Base-by-base conservation (phyloP, 2,329 filamentous ascomycete species). In the Colletotrichum ledebouriae region DNA sequence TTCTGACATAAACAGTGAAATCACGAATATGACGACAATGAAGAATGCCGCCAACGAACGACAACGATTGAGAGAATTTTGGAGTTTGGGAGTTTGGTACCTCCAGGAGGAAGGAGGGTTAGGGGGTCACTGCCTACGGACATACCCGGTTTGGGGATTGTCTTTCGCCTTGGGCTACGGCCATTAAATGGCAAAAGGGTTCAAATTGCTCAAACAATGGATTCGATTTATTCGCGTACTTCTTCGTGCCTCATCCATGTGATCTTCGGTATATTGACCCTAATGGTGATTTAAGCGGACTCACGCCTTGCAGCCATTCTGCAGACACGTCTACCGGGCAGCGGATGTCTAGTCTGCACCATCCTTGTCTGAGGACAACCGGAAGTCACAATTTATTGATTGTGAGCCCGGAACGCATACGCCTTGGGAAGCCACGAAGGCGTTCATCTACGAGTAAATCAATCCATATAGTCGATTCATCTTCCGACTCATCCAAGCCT, bases 101-200 rank as follows among this genome's bases (percentile, higher is more conserved):
- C 29, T 29, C 29, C 9, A 2, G 6, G 2, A 9, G 37, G 37
- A 15, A 6, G 37, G 37, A 39, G 37, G 37, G 42, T 33, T 17
- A 2, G 55, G 49, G 22, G 65, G 66, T 69, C 56, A 25, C 66
- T 66, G 66, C 56, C 66, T 69, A 12, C 41, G 66, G 66, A 61
- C 42, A 69, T 22, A 60, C 56, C 61, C n/a, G 37, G 15, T 37
- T 37, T 52, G 53, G 2, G 12, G 55, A 39, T 25, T 55, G 10
- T 25, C 17, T 53, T 44, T 20, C 17, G 49, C 58, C 7, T 2
- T n/a, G 42, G 42, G 22, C 25, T 33, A 3, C 12, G 53, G 34
- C 53, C 53, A 3, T 17, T 55, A 33, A 44, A 12, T 44, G 46
- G 13, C 20, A 42, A 20, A 2, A 20, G 25, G 34, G 25, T 15